These are phyloP conservation scores for Nitzschia putrida DNA, from an alignment of 108 stramenopile species.

Conservation along the genomic window DNA sequence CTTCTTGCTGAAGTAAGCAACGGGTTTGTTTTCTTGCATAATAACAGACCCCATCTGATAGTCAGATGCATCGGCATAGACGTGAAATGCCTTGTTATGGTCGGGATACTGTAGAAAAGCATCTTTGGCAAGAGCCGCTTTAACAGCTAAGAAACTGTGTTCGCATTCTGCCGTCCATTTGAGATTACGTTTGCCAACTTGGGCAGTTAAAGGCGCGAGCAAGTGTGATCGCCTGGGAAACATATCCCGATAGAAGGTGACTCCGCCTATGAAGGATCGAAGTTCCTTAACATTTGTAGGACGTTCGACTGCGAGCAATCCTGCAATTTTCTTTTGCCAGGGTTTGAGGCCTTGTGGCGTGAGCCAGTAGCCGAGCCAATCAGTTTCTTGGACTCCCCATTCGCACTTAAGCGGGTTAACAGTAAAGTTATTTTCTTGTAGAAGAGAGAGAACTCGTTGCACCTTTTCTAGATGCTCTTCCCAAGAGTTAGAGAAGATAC, in stretches of 20 bases:
- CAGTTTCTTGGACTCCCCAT: slow-evolving; percentile 55
- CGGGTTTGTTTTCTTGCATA: too few relatives aligned
- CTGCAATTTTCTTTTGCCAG: slow-evolving; percentile 51
- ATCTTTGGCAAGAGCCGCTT: too few relatives aligned
- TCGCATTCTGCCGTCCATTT: too few relatives aligned
- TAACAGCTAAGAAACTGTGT: too few relatives aligned
- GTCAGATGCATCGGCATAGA: too few relatives aligned
- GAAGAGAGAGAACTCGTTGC: slow-evolving; percentile 12
- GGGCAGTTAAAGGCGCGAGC: slow-evolving; percentile 42
- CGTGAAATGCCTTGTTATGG: too few relatives aligned
- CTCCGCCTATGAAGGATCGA: too few relatives aligned
- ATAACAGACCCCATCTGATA: too few relatives aligned
- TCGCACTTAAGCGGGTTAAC: slow-evolving; percentile 60
- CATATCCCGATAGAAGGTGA: slow-evolving; percentile 50
- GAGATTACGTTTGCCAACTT: too few relatives aligned
- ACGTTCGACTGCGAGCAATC: slow-evolving; percentile 31
- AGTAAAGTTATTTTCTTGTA: slow-evolving; percentile 40
- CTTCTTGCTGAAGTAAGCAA: too few relatives aligned
- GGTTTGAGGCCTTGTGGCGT: slow-evolving; percentile 51
- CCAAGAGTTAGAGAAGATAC: slow-evolving; percentile 19
- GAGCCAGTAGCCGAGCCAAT: slow-evolving; percentile 66
- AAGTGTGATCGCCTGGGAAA: slow-evolving; percentile 49
- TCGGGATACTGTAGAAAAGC: too few relatives aligned
- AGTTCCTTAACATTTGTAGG: slow-evolving; percentile 30
- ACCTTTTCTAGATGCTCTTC: slow-evolving; percentile 33